Conservation (phyloP, 2,329 filamentous ascomycete species). For the Leptographium flavum region DNA sequence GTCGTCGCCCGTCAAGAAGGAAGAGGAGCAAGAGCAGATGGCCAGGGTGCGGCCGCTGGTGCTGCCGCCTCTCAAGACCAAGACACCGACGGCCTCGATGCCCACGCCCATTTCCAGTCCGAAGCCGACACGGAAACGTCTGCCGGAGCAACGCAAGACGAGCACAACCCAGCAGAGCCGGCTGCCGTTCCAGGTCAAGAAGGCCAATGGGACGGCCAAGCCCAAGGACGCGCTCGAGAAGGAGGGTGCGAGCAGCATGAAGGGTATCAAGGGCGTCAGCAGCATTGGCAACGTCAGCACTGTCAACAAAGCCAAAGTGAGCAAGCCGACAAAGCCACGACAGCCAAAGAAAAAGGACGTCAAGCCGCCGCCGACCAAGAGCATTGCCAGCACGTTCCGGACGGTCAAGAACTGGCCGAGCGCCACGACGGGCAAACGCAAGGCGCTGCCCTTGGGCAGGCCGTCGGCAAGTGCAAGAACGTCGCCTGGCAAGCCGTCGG, state of each 20-base stretch:
- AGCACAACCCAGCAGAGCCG: slow-evolving; percentile 32
- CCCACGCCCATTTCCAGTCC: slow-evolving; percentile 45
- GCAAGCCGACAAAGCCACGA: slow-evolving; percentile 16
- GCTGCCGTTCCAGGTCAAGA: slow-evolving; percentile 25
- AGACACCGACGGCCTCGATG: slow-evolving; percentile 28
- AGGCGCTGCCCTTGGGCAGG: slow-evolving; percentile 1
- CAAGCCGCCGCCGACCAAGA: slow-evolving; percentile 1
- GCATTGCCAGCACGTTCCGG: slow-evolving; percentile 28
- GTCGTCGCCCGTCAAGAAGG: slow-evolving; percentile 11
- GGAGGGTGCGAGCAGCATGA: no score
- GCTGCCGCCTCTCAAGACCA: slow-evolving; percentile 1
- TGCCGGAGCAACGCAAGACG: slow-evolving; percentile 22
- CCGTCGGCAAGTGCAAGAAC: not conserved
- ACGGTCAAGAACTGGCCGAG: slow-evolving; percentile 24
- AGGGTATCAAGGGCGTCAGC: not conserved
- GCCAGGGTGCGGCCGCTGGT: not conserved
- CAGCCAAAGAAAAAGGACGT: slow-evolving; percentile 22
- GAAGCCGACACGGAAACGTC: slow-evolving; percentile 23
- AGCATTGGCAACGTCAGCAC: not conserved
- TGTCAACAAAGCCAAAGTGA: slow-evolving; percentile 8
- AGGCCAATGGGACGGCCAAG: not conserved
- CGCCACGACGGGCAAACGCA: slow-evolving; percentile 3
- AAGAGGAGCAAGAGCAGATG: not conserved
- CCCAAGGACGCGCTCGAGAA: slow-evolving; percentile 3
- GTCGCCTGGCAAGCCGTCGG: not conserved